Evolutionary conservation across 768 basidiomycete species (phyloP).

Genomic region (Leccinum variicolor): DNA sequence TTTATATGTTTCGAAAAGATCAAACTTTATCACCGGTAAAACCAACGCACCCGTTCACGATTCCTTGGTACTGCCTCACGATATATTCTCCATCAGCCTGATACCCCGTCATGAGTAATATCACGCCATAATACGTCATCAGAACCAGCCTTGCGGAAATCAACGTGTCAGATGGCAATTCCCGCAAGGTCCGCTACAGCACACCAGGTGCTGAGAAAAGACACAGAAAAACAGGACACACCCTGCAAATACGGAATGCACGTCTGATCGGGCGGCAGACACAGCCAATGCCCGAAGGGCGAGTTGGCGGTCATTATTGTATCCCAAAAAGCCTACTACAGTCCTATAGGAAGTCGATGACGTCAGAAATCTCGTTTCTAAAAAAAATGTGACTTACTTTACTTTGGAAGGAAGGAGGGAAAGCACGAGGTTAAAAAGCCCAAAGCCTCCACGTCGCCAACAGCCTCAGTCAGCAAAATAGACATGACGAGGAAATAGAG

Average conservation of each 20-base stretch:
- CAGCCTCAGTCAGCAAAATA: background rate
- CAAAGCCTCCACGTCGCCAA: constrained; percentile 38
- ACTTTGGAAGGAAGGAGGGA: constrained; percentile 70
- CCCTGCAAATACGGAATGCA: constrained; percentile 78
- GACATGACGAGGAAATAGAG: constrained; percentile 1
- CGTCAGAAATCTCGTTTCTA: background rate
- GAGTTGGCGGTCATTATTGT: constrained; percentile 64
- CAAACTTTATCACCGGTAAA: background rate
- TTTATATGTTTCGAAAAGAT: background rate
- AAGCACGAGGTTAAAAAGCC: constrained; percentile 78
- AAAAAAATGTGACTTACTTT: constrained; percentile 42
- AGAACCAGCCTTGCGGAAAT: constrained; percentile 54
- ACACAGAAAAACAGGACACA: constrained; percentile 30
- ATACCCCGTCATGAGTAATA: constrained; percentile 68
- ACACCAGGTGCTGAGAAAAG: background rate
- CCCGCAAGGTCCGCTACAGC: background rate
- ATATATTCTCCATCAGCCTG: constrained; percentile 71
- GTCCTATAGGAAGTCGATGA: constrained; percentile 38
- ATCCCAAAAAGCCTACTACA: constrained; percentile 75
- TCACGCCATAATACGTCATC: constrained; percentile 77
- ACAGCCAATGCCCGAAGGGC: constrained; percentile 69
- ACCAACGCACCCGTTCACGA: constrained; percentile 58
- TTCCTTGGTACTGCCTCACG: constrained; percentile 55
- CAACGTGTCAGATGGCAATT: background rate
- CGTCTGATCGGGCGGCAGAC: constrained; percentile 61